Percentiles rank a stretch among this genome's conserved stretches.
These are phyloP conservation scores for Coniella vitis DNA, from an alignment of 2,329 filamentous ascomycete genomes.

Conservation along the genomic window DNA sequence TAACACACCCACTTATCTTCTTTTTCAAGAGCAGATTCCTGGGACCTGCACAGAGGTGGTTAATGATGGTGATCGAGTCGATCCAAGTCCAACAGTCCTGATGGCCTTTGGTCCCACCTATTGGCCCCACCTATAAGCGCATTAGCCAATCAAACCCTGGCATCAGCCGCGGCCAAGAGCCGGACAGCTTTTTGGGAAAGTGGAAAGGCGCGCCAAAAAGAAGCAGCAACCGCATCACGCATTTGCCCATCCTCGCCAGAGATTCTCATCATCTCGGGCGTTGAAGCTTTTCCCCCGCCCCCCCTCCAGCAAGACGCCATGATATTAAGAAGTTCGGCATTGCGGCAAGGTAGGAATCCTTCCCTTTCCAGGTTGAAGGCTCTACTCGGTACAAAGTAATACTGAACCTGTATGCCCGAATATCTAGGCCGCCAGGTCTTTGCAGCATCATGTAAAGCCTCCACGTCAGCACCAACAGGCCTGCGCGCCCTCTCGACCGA, in stretches of 20 bases:
- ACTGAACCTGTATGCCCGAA: conserved; percentile 19
- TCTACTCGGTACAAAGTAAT: background rate
- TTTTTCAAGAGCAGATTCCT: too few relatives aligned
- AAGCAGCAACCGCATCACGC: background rate
- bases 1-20: too few relatives aligned
- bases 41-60: too few relatives aligned
- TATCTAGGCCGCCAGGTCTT: conserved; percentile 46
- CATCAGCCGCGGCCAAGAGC: background rate
- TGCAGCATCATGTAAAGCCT: conserved; percentile 35
- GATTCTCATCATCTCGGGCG: conserved; percentile 8
- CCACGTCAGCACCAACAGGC: conserved; percentile 22
- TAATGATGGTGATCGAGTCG: background rate
- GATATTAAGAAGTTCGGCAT: conserved; percentile 48
- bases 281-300: too few relatives aligned
- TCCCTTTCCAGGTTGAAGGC: background rate
- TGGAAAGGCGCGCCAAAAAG: conserved; percentile 3
- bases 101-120: too few relatives aligned
- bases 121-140: background rate
- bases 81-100: background rate
- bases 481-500: conserved; percentile 32
- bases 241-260: background rate
- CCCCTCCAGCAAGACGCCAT: conserved; percentile 34
- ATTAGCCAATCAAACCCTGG: background rate
- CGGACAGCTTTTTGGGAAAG: background rate
- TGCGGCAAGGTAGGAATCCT: conserved; percentile 46